Evolutionary conservation across 139 green algal species (phyloP).

Genomic region (Volvox africanus): DNA sequence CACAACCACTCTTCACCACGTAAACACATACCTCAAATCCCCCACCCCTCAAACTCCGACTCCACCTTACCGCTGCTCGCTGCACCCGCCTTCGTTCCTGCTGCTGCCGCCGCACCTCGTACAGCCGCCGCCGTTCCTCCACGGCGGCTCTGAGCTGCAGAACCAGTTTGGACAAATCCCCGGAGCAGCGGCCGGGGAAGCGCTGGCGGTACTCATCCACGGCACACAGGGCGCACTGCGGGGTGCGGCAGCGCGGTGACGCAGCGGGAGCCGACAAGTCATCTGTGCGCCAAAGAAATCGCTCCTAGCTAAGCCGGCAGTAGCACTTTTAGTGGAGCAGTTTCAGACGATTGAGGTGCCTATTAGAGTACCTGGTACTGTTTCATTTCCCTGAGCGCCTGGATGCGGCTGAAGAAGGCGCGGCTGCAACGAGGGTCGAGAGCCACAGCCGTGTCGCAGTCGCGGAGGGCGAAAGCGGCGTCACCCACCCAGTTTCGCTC

Average conservation of each 20-base stretch:
- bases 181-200: constrained; percentile 42
- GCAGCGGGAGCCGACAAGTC: neutral
- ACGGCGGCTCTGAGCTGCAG: constrained; percentile 18
- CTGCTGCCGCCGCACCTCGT: constrained; percentile 37
- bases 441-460: constrained; percentile 66
- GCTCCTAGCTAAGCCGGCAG: too few species aligned
- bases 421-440: constrained; percentile 53
- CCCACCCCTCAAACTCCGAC: neutral
- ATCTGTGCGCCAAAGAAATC: too few species aligned
- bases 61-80: constrained; percentile 4
- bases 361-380: constrained; percentile 59
- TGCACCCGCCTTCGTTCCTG: constrained; percentile 14
- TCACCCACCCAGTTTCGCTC: constrained; percentile 77
- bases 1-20: neutral
- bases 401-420: constrained; percentile 60
- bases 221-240: constrained; percentile 58
- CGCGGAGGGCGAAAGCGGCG: constrained; percentile 66
- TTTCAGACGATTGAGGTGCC: neutral
- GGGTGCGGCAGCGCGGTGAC: neutral
- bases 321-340: neutral
- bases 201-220: constrained; percentile 48
- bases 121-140: constrained; percentile 15
- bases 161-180: constrained; percentile 40
- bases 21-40: neutral
- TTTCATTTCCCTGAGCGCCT: constrained; percentile 67